These are phyloP conservation scores for Globisporangium emineosum DNA, from an alignment of 352 stramenopile species.

Conservation along the genomic window DNA sequence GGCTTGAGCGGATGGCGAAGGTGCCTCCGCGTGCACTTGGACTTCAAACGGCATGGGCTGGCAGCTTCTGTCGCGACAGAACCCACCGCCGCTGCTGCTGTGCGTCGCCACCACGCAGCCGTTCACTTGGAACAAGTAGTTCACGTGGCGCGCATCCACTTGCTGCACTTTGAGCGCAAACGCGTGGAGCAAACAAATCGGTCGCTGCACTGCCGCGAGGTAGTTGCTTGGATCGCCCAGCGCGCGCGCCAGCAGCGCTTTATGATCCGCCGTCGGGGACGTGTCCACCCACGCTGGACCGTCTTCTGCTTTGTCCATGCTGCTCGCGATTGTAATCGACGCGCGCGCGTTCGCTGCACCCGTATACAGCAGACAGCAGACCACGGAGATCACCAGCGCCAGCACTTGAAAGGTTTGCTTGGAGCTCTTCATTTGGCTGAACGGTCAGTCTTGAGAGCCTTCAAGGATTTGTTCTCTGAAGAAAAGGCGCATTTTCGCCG, in stretches of 20 bases:
- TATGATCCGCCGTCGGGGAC: not conserved
- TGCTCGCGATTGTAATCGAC: not conserved
- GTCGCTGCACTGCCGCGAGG: not conserved
- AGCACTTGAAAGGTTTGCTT: not conserved
- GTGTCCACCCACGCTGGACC: not conserved
- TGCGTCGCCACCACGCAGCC: not conserved
- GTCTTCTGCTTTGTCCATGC: conserved; percentile 4
- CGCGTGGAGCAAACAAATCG: not conserved
- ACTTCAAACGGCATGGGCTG: conserved; percentile 1
- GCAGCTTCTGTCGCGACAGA: not conserved
- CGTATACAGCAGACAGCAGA: not conserved
- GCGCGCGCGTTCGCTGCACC: not conserved
- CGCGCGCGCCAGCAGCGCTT: not conserved
- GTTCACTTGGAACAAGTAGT: conserved; percentile 6
- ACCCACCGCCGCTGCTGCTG: not conserved
- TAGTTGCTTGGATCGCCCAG: conserved; percentile 1
- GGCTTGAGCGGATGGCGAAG: not conserved
- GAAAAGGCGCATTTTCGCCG: not conserved
- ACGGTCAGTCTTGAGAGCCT: too few relatives aligned
- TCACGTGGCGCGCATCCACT: not conserved
- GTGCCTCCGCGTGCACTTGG: not conserved
- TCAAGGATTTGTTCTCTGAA: not conserved
- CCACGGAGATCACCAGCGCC: not conserved
- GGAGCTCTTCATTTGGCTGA: not conserved
- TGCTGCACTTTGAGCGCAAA: not conserved